Base-by-base conservation (phyloP, 2,329 filamentous ascomycete genomes). In the Trichoderma sp. region DNA sequence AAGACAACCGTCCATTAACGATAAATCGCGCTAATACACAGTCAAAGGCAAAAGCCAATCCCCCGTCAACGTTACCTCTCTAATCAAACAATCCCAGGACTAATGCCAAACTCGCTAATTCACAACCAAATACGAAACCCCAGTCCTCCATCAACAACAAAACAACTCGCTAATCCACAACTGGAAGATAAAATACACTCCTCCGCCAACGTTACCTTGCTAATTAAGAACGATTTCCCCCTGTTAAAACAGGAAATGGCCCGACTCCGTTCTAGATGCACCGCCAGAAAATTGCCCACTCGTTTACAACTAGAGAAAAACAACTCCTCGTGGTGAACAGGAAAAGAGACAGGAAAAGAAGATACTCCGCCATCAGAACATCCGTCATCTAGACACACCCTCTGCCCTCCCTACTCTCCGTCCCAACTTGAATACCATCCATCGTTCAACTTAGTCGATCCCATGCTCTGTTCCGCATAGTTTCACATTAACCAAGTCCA, bases 231-330 rank as follows among this genome's bases (percentile, higher is more conserved):
- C n/a, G 12, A 21, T 21, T 2, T 4, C 7, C 16, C 41, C 41
- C 1, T 6, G 18, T 18, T 7, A 45, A n/a, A 3, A 0, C 41
- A 45, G 0, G 2, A 0, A 45, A 45, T 45, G 16, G 2, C 16
- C 41, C 41, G 38, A 4, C 4, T 3, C 5, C 21, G 50, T 53
- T 3, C 11, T 2, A 7, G n/a, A 53, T 21, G 24, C 45, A 50
- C 45, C n/a, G 45, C n/a, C 45, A 21, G n/a, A 9, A 50, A 5
- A 50, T 21, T 6, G 11, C 45, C 45, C 45, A 9, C 45, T 50
- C 45, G n/a, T 21, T 21, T 1, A 21, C 18, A 31, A 31, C 29
- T 8, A 31, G 7, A 31, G 29, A 31, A 31, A 31, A 31, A 31
- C 7, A 29, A 29, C 29, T 29, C 27, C 27, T 27, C 27, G 27